Evolutionary conservation across 139 green algal genomes (phyloP).

Genomic region (Parachlorella kessleri): DNA sequence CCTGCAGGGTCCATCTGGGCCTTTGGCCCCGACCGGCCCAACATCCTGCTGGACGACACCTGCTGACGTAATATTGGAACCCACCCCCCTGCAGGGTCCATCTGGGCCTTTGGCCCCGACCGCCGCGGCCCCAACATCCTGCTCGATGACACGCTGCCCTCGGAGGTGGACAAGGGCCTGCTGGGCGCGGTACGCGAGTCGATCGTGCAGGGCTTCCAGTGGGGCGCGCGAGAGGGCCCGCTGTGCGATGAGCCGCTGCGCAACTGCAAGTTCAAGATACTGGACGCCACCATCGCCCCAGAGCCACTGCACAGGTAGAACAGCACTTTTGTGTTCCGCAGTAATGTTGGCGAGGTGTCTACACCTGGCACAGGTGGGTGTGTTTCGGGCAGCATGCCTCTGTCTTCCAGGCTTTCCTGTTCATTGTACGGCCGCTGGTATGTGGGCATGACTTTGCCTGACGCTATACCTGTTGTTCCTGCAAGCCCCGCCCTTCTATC

Average conservation of each 20-base stretch:
- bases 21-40: constrained; percentile 93
- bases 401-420: no score
- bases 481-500: no score
- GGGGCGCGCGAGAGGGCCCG: constrained; percentile 94
- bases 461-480: no score
- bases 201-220: constrained; percentile 97
- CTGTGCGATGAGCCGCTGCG: constrained; percentile 98
- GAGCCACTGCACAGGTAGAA: constrained; percentile 55
- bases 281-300: constrained; percentile 61
- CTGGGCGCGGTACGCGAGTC: constrained; percentile 79
- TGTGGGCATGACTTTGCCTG: no score
- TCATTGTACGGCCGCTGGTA: no score
- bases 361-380: no score
- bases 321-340: no score
- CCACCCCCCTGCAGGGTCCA: constrained; percentile 49
- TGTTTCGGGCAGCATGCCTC: no score
- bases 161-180: constrained; percentile 92
- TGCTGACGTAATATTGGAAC: no score
- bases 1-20: constrained; percentile 89
- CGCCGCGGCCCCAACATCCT: constrained; percentile 89
- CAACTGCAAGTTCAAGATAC: constrained; percentile 97
- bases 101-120: constrained; percentile 98
- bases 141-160: constrained; percentile 94
- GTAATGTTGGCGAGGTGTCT: no score
- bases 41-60: no score